Conservation (phyloP, 2,329 filamentous ascomycete genomes). For the Corinectria fuckeliana region DNA sequence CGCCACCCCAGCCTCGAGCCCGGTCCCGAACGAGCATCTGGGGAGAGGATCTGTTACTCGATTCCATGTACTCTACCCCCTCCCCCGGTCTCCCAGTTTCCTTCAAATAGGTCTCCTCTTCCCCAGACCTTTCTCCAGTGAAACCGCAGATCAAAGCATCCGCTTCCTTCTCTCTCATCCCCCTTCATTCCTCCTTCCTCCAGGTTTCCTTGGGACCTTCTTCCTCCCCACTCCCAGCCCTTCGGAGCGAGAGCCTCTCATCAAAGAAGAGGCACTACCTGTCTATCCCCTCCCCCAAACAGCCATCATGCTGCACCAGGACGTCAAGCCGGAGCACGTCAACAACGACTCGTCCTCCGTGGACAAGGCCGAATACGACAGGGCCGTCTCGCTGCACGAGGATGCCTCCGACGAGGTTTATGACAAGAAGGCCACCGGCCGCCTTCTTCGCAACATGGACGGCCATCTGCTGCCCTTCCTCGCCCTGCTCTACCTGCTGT, state of each 20-base stretch:
- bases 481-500: constrained; percentile 63
- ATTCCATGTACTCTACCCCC: neutral
- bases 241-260: constrained; percentile 12
- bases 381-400: constrained; percentile 36
- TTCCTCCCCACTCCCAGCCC: constrained; percentile 1
- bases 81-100: constrained; percentile 1
- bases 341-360: constrained; percentile 34
- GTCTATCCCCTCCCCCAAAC: too few relatives aligned
- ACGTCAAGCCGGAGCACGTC: constrained; percentile 21
- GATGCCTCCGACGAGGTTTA: constrained; percentile 35
- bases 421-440: constrained; percentile 51
- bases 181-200: constrained; percentile 5
- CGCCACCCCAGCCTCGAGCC: constrained; percentile 8
- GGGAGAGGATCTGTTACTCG: constrained; percentile 1
- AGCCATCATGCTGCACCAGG: constrained; percentile 27
- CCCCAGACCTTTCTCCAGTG: constrained; percentile 28
- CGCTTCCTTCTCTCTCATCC: constrained; percentile 26
- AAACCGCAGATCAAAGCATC: constrained; percentile 33
- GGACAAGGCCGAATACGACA: constrained; percentile 39
- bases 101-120: constrained; percentile 31
- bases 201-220: neutral
- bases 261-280: too few relatives aligned
- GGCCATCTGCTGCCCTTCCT: constrained; percentile 65
- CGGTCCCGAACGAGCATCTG: constrained; percentile 2
- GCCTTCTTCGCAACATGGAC: constrained; percentile 60